A percentile compares a stretch with the other conserved stretches of the same genome.
Conservation (phyloP, 805 yeast genomes). For the Maudiozyma saulgeensis region DNA sequence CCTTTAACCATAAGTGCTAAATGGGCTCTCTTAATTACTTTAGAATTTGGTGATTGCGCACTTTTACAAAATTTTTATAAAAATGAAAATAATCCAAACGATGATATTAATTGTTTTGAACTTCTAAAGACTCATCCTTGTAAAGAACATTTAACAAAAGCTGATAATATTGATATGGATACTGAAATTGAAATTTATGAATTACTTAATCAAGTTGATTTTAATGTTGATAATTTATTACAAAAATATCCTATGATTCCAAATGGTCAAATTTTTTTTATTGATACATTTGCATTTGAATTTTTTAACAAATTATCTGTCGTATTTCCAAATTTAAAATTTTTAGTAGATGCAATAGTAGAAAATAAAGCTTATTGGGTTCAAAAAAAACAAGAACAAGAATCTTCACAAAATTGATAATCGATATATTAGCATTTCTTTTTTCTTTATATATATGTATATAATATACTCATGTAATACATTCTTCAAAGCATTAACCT, state of each 20-base stretch:
- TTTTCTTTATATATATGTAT: not conserved
- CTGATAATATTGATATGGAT: conserved; percentile 6
- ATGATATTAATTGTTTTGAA: not conserved
- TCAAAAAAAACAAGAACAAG: conserved; percentile 2
- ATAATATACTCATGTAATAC: not conserved
- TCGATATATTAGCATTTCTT: not conserved
- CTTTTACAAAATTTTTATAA: conserved; percentile 33
- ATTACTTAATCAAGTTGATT: conserved; percentile 1
- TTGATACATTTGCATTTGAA: conserved; percentile 67
- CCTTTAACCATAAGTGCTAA: conserved; percentile 64
- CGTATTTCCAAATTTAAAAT: conserved; percentile 51
- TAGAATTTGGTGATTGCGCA: conserved; percentile 67
- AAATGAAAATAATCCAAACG: not conserved
- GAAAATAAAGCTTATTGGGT: conserved; percentile 52
- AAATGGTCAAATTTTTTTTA: conserved; percentile 74
- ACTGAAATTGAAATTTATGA: conserved; percentile 5
- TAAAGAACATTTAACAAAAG: not conserved
- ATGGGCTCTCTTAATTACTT: conserved; percentile 76
- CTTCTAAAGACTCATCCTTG: not conserved
- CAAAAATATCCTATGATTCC: conserved; percentile 41
- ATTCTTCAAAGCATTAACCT: too few species aligned
- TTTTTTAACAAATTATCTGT: conserved; percentile 58
- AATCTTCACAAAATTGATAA: not conserved
- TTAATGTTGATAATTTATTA: conserved; percentile 34
- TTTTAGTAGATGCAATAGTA: conserved; percentile 43